Percentiles rank a stretch among this genome's conserved stretches.
Evolutionary conservation across 1,139 yeast species (phyloP).

Genomic region (Suhomyces atakaporum): DNA sequence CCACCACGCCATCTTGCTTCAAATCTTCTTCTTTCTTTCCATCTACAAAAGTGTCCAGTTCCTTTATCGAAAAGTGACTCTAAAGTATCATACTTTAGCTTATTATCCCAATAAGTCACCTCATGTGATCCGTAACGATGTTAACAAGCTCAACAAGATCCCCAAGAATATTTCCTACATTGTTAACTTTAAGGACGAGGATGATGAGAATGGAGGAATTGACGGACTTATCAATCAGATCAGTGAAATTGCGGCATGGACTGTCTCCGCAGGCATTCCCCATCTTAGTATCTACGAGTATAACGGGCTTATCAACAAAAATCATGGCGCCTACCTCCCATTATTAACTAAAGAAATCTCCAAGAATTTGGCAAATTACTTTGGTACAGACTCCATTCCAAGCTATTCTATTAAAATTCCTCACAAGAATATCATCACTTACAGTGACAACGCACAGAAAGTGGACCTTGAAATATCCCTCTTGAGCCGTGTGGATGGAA

Average conservation of each 20-base stretch:
- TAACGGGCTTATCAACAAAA: constrained; percentile 62
- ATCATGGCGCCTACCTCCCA: constrained; percentile 38
- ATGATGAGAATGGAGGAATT: constrained; percentile 85
- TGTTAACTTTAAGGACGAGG: constrained; percentile 67
- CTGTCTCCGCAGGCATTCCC: constrained; percentile 79
- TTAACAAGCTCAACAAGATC: constrained; percentile 65
- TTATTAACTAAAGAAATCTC: constrained; percentile 61
- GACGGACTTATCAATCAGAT: constrained; percentile 79
- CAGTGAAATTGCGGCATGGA: constrained; percentile 84
- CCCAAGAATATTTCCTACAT: constrained; percentile 79
- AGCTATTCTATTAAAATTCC: constrained; percentile 61
- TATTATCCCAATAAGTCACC: constrained; percentile 86
- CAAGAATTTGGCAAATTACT: constrained; percentile 67
- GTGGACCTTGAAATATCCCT: constrained; percentile 65
- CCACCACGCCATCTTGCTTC: constrained; percentile 48
- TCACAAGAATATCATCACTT: constrained; percentile 53
- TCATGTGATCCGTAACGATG: constrained; percentile 83
- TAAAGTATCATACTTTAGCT: constrained; percentile 62
- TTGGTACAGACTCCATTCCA: constrained; percentile 73
- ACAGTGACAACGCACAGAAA: constrained; percentile 39
- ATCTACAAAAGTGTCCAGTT: constrained; percentile 54
- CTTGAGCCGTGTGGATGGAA: constrained; percentile 79
- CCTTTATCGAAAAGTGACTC: constrained; percentile 53
- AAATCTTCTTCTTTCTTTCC: constrained; percentile 58
- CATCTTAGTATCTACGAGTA: constrained; percentile 76